A percentile compares a stretch with the other conserved stretches of the same genome.
Evolutionary conservation across 805 yeast species (phyloP).

Genomic region (Phaffomyces thermotolerans): DNA sequence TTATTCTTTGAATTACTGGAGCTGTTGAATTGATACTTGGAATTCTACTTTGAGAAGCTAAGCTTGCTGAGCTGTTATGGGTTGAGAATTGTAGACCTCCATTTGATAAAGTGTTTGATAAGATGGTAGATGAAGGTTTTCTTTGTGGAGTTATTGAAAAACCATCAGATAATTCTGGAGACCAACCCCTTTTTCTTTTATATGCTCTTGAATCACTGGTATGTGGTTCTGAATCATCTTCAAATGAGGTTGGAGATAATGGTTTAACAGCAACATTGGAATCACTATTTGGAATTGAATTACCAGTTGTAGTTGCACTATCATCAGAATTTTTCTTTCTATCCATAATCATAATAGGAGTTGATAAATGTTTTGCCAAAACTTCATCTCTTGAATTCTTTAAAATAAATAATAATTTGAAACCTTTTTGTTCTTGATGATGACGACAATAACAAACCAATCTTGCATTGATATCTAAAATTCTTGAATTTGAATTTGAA

Average conservation of each 20-base stretch:
- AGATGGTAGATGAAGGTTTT: slow-evolving; percentile 28
- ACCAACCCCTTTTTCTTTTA: slow-evolving; percentile 41
- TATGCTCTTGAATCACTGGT: slow-evolving; percentile 33
- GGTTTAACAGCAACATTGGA: slow-evolving; percentile 24
- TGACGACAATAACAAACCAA: slow-evolving; percentile 95
- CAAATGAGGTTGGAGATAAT: slow-evolving; percentile 56
- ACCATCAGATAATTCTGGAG: slow-evolving; percentile 26
- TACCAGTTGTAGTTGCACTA: not conserved
- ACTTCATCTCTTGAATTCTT: slow-evolving; percentile 54
- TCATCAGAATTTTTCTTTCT: slow-evolving; percentile 49
- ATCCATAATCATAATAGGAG: slow-evolving; percentile 87
- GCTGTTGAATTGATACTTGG: slow-evolving; percentile 5
- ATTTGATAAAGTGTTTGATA: slow-evolving; percentile 17
- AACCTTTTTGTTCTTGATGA: slow-evolving; percentile 84
- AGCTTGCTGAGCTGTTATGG: slow-evolving; percentile 9
- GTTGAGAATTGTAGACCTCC: slow-evolving; percentile 1
- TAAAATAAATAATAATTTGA: slow-evolving; percentile 61
- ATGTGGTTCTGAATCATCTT: slow-evolving; percentile 51
- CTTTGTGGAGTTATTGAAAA: slow-evolving; percentile 32
- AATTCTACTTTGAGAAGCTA: slow-evolving; percentile 8
- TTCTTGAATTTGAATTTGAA: slow-evolving; percentile 25
- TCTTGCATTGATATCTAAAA: slow-evolving; percentile 54
- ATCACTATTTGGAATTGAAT: slow-evolving; percentile 12
- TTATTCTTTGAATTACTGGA: slow-evolving; percentile 62
- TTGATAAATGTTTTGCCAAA: slow-evolving; percentile 64